These are phyloP conservation scores for Hypoxylon sp. DNA, from an alignment of 2,329 filamentous ascomycete genomes.

Conservation along the genomic window DNA sequence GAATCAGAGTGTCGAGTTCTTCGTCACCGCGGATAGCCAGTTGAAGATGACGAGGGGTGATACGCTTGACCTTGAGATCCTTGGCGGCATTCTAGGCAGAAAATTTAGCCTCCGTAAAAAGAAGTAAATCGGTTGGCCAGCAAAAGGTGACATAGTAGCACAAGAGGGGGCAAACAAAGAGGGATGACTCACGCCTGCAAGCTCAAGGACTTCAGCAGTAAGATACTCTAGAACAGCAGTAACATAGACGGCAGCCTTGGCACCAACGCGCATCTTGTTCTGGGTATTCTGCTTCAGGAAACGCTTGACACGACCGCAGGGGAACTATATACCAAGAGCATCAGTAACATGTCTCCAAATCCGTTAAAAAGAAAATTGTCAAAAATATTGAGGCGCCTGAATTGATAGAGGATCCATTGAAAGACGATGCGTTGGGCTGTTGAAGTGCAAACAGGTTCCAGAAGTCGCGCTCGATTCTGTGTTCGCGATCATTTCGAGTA, in stretches of 20 bases:
- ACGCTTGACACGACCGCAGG: slow-evolving; percentile 99
- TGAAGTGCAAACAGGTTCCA: no score
- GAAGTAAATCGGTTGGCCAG: slow-evolving; percentile 17
- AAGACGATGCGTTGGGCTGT: no score
- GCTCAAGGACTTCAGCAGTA: slow-evolving; percentile 95
- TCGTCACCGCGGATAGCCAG: slow-evolving; percentile 98
- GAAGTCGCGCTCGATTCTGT: no score
- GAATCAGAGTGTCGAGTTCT: slow-evolving; percentile 96
- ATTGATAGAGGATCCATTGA: no score
- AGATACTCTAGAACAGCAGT: slow-evolving; percentile 98
- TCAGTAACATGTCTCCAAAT: slow-evolving; percentile 36
- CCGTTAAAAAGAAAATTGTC: no score
- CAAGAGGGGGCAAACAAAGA: slow-evolving; percentile 12
- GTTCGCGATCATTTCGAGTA: no score
- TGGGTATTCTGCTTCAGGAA: slow-evolving; percentile 99
- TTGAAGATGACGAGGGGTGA: slow-evolving; percentile 96
- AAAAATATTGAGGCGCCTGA: no score
- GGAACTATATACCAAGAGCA: slow-evolving; percentile 71
- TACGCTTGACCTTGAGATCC: slow-evolving; percentile 99
- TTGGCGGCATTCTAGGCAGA: slow-evolving; percentile 84
- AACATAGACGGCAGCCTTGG: slow-evolving; percentile 97
- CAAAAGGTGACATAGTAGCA: slow-evolving; percentile 26
- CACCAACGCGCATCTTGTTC: slow-evolving; percentile 99
- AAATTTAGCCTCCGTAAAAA: slow-evolving; percentile 29
- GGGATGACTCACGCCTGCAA: slow-evolving; percentile 77